A percentile compares a stretch with the other conserved stretches of the same genome.
phyloP scores from a whole-genome alignment of 108 stramenopile species.

The Nannochloropsis salina region DNA sequence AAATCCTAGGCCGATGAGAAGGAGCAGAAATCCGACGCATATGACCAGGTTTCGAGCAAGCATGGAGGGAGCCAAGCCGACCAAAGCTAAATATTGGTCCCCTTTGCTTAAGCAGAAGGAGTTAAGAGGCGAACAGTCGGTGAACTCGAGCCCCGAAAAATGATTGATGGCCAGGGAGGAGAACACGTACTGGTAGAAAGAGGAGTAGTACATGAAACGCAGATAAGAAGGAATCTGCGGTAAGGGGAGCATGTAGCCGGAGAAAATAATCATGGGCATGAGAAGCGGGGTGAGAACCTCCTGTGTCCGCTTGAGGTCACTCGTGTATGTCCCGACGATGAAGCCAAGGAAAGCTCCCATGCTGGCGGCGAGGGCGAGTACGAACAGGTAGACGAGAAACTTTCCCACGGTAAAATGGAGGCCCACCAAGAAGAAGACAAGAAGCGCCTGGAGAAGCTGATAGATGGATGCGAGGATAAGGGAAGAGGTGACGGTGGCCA shows the following conservation, averaged over 20 bases:
- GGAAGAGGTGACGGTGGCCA: neutral
- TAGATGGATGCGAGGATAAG: neutral
- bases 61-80: neutral
- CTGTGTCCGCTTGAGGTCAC: neutral
- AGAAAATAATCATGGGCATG: constrained; percentile 32
- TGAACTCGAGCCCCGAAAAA: constrained; percentile 18
- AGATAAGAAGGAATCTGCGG: constrained; percentile 16
- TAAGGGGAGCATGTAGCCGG: constrained; percentile 26
- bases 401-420: neutral
- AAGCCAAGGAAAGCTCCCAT: constrained; percentile 8
- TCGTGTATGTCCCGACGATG: constrained; percentile 20
- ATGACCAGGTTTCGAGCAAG: neutral
- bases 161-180: constrained; percentile 23
- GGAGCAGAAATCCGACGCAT: neutral
- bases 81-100: neutral
- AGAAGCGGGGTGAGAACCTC: constrained; percentile 25
- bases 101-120: neutral
- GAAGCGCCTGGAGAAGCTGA: neutral
- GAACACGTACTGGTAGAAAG: constrained; percentile 29
- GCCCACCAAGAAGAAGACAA: constrained; percentile 27
- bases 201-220: constrained; percentile 21
- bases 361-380: constrained; percentile 11
- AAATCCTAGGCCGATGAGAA: neutral
- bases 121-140: neutral
- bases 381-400: constrained; percentile 23